Evolutionary conservation across 1,284 basidiomycete genomes (phyloP).

Genomic region (Omphalotus olearius): DNA sequence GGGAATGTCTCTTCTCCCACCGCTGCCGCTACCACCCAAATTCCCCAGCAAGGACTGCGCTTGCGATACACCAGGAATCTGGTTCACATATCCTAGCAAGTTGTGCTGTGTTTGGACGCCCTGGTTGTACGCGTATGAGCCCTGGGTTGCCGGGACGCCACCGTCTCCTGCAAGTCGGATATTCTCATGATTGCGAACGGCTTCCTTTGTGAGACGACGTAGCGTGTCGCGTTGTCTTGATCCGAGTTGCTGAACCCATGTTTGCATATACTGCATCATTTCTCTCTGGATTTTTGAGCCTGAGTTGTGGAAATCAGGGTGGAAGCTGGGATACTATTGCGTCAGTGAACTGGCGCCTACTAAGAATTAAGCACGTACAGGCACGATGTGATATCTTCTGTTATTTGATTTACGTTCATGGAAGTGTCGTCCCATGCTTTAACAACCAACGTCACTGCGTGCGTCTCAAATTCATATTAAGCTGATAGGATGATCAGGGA

Average conservation of each 20-base stretch:
- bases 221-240: slow-evolving; percentile 49
- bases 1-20: slow-evolving; percentile 10
- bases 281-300: slow-evolving; percentile 72
- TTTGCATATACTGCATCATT: slow-evolving; percentile 66
- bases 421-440: slow-evolving; percentile 82
- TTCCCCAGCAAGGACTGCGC: slow-evolving; percentile 35
- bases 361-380: slow-evolving; percentile 42
- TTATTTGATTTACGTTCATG: slow-evolving; percentile 54
- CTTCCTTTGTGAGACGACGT: slow-evolving; percentile 58
- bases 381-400: slow-evolving; percentile 70
- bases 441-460: slow-evolving; percentile 61
- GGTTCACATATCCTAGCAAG: slow-evolving; percentile 40
- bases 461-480: slow-evolving; percentile 31
- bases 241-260: slow-evolving; percentile 60
- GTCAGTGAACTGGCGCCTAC: neutral
- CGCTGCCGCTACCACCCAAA: slow-evolving; percentile 17
- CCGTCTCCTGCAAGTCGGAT: slow-evolving; percentile 57
- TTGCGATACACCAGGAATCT: slow-evolving; percentile 48
- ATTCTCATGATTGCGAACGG: slow-evolving; percentile 73
- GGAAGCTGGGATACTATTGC: slow-evolving; percentile 50
- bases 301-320: slow-evolving; percentile 78
- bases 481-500: neutral
- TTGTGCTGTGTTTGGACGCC: slow-evolving; percentile 44
- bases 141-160: slow-evolving; percentile 37
- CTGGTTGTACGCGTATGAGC: slow-evolving; percentile 41